Percentiles rank a stretch among this genome's conserved stretches.
Conservation (phyloP, 2,329 filamentous ascomycete genomes). For the Tolypocladium tundrense region DNA sequence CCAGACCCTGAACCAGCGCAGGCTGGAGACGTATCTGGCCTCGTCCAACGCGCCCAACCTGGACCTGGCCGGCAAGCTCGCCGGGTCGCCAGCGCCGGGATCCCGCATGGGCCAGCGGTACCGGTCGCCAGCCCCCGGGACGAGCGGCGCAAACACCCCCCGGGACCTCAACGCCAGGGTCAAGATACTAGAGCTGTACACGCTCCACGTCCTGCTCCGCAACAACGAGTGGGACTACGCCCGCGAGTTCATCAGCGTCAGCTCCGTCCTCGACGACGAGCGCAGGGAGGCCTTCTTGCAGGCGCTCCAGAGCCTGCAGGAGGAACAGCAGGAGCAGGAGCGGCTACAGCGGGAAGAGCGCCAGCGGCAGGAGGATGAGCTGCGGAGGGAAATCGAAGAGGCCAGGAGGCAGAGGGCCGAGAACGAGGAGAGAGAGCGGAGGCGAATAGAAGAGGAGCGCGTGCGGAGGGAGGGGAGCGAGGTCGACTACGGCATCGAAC, state of each 20-base stretch:
- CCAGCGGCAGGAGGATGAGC: constrained; percentile 44
- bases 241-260: constrained; percentile 77
- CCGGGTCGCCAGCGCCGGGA: constrained; percentile 29
- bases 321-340: constrained; percentile 70
- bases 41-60: constrained; percentile 63
- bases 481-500: constrained; percentile 60
- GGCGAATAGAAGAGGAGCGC: constrained; percentile 44
- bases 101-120: constrained; percentile 25
- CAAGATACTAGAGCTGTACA: constrained; percentile 91
- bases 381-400: constrained; percentile 47
- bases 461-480: constrained; percentile 43
- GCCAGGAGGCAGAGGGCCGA: constrained; percentile 43
- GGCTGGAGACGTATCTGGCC: constrained; percentile 81
- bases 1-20: constrained; percentile 75
- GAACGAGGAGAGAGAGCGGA: constrained; percentile 46
- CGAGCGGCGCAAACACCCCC: constrained; percentile 67
- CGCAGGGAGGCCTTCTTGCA: constrained; percentile 80
- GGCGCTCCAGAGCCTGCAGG: constrained; percentile 71
- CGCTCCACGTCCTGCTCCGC: constrained; percentile 82
- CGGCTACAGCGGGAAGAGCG: constrained; percentile 51
- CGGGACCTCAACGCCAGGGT: constrained; percentile 75
- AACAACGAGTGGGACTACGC: constrained; percentile 97
- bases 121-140: constrained; percentile 35
- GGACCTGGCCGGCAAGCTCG: constrained; percentile 57
- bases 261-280: constrained; percentile 84